These are phyloP conservation scores for Mycena floridula DNA, from an alignment of 768 basidiomycete species.

Conservation along the genomic window DNA sequence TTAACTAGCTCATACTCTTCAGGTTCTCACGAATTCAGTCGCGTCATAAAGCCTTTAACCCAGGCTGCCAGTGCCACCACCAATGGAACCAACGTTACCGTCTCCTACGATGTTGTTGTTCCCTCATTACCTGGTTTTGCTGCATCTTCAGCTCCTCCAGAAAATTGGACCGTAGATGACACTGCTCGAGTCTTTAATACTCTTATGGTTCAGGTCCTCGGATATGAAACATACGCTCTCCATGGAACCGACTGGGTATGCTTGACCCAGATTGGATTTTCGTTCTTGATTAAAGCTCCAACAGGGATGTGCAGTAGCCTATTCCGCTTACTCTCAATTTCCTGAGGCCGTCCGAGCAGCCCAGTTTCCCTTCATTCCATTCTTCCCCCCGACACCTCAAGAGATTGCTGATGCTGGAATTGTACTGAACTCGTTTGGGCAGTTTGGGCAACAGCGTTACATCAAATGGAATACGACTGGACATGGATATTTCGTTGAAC, in stretches of 20 bases:
- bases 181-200: constrained; percentile 19
- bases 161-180: constrained; percentile 14
- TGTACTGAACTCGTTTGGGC: too few species aligned
- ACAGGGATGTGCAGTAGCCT: constrained; percentile 1
- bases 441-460: constrained; percentile 3
- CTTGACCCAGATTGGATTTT: neutral
- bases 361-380: constrained; percentile 8
- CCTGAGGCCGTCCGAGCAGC: constrained; percentile 7
- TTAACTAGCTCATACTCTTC: too few species aligned
- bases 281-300: neutral
- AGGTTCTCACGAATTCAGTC: too few species aligned
- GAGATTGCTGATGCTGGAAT: too few species aligned
- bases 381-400: constrained; percentile 1
- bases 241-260: constrained; percentile 18
- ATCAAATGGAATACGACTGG: constrained; percentile 3
- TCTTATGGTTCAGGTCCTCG: constrained; percentile 19
- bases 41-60: too few species aligned
- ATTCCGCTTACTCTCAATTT: constrained; percentile 6
- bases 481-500: constrained; percentile 5
- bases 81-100: too few species aligned
- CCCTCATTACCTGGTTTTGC: constrained; percentile 16
- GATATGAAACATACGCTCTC: constrained; percentile 15
- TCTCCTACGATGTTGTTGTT: too few species aligned
- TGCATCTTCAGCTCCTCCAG: constrained; percentile 12
- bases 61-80: too few species aligned